A percentile compares a stretch with the other conserved stretches of the same genome.
Evolutionary conservation across 805 yeast species (phyloP).

Genomic region (Saturnispora mendoncae): DNA sequence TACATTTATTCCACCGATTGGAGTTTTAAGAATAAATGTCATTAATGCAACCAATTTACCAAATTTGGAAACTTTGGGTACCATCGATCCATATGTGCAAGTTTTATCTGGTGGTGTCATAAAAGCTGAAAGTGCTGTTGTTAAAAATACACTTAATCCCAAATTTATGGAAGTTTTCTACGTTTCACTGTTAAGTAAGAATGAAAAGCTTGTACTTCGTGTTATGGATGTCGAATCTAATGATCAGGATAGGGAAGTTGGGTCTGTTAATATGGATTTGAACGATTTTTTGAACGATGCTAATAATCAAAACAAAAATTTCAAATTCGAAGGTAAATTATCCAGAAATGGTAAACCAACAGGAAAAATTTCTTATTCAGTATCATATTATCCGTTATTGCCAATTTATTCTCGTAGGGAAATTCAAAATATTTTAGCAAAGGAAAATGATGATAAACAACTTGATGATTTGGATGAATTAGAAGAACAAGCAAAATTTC

Average conservation of each 20-base stretch:
- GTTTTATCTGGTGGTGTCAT: constrained; percentile 50
- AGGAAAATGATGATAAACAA: constrained; percentile 31
- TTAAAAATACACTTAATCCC: constrained; percentile 48
- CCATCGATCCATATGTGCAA: constrained; percentile 66
- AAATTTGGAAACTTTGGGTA: constrained; percentile 58
- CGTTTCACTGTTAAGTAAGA: constrained; percentile 51
- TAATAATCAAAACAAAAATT: constrained; percentile 12
- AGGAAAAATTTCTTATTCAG: constrained; percentile 44
- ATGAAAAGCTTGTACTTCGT: constrained; percentile 49
- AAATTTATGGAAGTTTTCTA: constrained; percentile 49
- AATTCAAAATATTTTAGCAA: constrained; percentile 36
- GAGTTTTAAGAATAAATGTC: constrained; percentile 53
- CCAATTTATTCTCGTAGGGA: constrained; percentile 58
- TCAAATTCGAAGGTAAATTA: constrained; percentile 9
- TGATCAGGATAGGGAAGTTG: constrained; percentile 52
- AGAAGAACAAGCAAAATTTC: constrained; percentile 40
- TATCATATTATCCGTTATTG: constrained; percentile 57
- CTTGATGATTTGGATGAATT: constrained; percentile 33
- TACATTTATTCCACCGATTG: constrained; percentile 51
- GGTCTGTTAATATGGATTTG: constrained; percentile 38
- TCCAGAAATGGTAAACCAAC: constrained; percentile 20
- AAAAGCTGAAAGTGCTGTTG: constrained; percentile 45
- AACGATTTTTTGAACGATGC: constrained; percentile 9
- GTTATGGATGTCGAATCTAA: constrained; percentile 62
- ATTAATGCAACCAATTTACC: constrained; percentile 44